phyloP scores from a whole-genome alignment of 768 basidiomycete genomes.

The Tephrocybe sp. region DNA sequence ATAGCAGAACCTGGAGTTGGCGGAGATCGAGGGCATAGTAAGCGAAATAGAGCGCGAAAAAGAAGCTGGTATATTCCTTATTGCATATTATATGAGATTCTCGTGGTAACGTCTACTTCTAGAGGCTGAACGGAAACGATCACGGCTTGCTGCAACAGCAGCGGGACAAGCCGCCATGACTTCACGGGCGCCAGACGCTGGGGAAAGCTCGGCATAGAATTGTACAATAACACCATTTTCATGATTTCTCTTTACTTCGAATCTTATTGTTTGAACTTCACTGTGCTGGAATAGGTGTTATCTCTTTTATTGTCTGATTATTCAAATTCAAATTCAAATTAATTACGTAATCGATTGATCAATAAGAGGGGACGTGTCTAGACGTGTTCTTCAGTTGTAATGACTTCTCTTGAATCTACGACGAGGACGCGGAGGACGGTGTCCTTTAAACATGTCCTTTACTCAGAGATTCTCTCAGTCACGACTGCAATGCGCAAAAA shows the following conservation, averaged over 20 bases:
- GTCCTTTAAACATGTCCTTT: conserved; percentile 76
- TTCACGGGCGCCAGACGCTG: conserved; percentile 45
- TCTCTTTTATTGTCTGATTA: too few relatives aligned
- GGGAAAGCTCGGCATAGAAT: conserved; percentile 27
- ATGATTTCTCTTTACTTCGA: too few relatives aligned
- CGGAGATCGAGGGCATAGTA: conserved; percentile 91
- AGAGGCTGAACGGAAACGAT: conserved; percentile 96
- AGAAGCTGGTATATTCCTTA: conserved; percentile 72
- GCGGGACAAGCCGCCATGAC: conserved; percentile 90
- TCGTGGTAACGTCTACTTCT: conserved; percentile 18
- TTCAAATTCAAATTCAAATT: conserved; percentile 2
- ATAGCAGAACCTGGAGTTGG: conserved; percentile 74
- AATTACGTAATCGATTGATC: conserved; percentile 19
- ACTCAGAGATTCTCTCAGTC: conserved; percentile 88
- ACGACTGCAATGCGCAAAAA: conserved; percentile 97
- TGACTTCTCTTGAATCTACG: conserved; percentile 21
- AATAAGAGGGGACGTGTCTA: conserved; percentile 6
- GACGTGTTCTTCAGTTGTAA: conserved; percentile 26
- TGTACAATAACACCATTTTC: conserved; percentile 4
- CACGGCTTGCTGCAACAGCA: conserved; percentile 86
- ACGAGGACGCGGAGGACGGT: conserved; percentile 33
- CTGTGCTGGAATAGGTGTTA: too few relatives aligned
- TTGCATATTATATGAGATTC: background rate
- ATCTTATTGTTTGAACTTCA: too few relatives aligned
- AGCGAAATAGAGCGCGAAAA: conserved; percentile 95